phyloP scores from a whole-genome alignment of 1,284 basidiomycete species.

The Ustilago loliicola region DNA sequence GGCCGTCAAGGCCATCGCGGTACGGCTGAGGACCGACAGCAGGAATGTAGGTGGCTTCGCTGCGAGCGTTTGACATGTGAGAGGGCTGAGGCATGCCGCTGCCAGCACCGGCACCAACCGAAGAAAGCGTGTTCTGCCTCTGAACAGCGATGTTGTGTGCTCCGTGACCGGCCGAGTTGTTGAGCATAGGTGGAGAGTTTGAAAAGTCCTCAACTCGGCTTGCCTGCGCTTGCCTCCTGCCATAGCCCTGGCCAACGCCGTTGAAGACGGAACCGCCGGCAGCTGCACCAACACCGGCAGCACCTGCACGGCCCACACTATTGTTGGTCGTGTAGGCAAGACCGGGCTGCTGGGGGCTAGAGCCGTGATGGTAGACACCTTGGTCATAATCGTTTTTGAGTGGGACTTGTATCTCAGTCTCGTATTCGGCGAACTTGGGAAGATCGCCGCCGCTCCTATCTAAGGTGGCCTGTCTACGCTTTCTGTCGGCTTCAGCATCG shows the following conservation, averaged over 20 bases:
- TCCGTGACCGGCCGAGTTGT: conserved; percentile 54
- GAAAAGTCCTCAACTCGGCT: conserved; percentile 34
- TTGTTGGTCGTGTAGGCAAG: conserved; percentile 45
- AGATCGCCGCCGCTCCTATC: conserved; percentile 47
- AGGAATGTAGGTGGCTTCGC: conserved; percentile 47
- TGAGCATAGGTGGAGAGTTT: conserved; percentile 41
- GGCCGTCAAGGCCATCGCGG: conserved; percentile 41
- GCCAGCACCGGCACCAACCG: conserved; percentile 12
- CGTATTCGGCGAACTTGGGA: conserved; percentile 67
- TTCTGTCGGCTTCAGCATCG: conserved; percentile 60
- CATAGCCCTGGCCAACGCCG: conserved; percentile 60
- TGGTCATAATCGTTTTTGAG: conserved; percentile 62
- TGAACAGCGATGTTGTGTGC: conserved; percentile 35
- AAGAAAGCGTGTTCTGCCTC: conserved; percentile 31
- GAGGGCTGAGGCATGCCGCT: conserved; percentile 17
- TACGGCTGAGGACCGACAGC: conserved; percentile 61
- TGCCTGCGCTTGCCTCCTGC: conserved; percentile 37
- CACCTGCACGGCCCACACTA: conserved; percentile 33
- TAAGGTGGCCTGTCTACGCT: conserved; percentile 50
- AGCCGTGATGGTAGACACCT: conserved; percentile 36
- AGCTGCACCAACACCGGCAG: conserved; percentile 19
- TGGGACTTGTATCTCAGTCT: conserved; percentile 62
- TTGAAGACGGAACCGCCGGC: conserved; percentile 44
- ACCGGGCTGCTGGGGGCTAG: conserved; percentile 37
- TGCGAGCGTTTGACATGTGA: conserved; percentile 20